A percentile compares a stretch with the other conserved stretches of the same genome.
phyloP scores from a whole-genome alignment of 2,329 filamentous ascomycete genomes.

The Fusarium incarnatum region DNA sequence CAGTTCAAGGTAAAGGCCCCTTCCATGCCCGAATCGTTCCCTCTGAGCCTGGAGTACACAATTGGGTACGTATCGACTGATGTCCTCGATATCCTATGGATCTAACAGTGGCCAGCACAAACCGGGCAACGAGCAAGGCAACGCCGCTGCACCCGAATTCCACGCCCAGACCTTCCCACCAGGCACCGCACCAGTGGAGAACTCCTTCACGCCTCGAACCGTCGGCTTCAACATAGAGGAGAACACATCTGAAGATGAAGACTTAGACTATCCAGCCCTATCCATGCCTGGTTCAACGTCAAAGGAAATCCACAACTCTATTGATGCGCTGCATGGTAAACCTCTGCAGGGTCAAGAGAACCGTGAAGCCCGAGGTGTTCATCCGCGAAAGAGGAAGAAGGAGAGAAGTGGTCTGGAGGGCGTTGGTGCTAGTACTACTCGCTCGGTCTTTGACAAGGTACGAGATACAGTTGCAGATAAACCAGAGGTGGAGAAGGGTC shows the following conservation, averaged over 20 bases:
- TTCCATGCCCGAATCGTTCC: neutral
- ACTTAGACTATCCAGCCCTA: neutral
- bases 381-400: conserved; percentile 16
- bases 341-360: conserved; percentile 2
- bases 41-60: neutral
- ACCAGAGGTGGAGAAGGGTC: neutral
- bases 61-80: neutral
- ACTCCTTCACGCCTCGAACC: neutral
- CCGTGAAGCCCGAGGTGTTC: conserved; percentile 4
- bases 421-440: neutral
- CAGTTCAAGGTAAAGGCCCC: neutral
- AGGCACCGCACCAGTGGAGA: neutral
- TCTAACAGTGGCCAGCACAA: neutral
- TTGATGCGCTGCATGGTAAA: neutral
- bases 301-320: conserved; percentile 6
- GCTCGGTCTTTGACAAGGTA: conserved; percentile 2
- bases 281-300: conserved; percentile 2
- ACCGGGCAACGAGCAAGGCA: neutral
- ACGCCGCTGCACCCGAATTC: neutral
- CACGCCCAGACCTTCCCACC: neutral
- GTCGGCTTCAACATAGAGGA: neutral
- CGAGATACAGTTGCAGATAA: conserved; percentile 8
- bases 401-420: neutral
- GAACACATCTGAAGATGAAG: neutral
- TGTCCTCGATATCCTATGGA: rapidly evolving